Percentiles rank a stretch among this genome's conserved stretches.
Evolutionary conservation across 139 green algal species (phyloP).

Genomic region (Spirogloea muscicola): DNA sequence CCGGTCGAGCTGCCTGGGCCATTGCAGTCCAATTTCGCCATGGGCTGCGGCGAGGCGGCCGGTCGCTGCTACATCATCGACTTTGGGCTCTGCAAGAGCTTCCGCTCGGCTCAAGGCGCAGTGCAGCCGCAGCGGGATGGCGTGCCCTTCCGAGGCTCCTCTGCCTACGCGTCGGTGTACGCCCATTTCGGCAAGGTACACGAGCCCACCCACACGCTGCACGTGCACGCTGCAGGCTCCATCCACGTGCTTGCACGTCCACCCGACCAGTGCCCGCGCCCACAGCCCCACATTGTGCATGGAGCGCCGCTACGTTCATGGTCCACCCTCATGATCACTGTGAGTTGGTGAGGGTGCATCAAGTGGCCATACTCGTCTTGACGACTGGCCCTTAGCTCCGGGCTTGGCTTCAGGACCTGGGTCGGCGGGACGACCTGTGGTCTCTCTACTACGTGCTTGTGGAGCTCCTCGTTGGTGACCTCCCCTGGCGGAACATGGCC

Average conservation of each 20-base stretch:
- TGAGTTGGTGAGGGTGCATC: slow-evolving; percentile 1
- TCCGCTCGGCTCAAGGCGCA: slow-evolving; percentile 11
- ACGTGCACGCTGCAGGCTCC: too few relatives aligned
- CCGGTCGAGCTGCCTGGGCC: neutral
- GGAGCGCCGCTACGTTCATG: neutral
- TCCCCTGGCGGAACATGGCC: slow-evolving; percentile 53
- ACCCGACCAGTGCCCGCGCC: too few relatives aligned
- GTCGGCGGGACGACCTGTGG: slow-evolving; percentile 85
- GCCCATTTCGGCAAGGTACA: slow-evolving; percentile 55
- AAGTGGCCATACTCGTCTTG: neutral
- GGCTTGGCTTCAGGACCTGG: slow-evolving; percentile 34
- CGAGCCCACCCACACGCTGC: too few relatives aligned
- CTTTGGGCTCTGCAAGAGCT: slow-evolving; percentile 51
- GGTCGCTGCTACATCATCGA: slow-evolving; percentile 44
- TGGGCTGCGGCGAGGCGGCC: slow-evolving; percentile 2
- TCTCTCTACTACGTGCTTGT: slow-evolving; percentile 80
- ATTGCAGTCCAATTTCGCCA: slow-evolving; percentile 44
- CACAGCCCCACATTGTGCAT: neutral
- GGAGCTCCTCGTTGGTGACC: slow-evolving; percentile 63
- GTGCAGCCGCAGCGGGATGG: slow-evolving; percentile 55
- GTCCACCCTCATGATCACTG: neutral
- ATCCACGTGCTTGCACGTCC: too few relatives aligned
- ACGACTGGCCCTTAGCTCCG: neutral
- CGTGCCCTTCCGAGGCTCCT: slow-evolving; percentile 71
- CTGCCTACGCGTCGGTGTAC: slow-evolving; percentile 71